These are phyloP conservation scores for Ramaria rubella DNA, from an alignment of 768 basidiomycete species.

Conservation along the genomic window DNA sequence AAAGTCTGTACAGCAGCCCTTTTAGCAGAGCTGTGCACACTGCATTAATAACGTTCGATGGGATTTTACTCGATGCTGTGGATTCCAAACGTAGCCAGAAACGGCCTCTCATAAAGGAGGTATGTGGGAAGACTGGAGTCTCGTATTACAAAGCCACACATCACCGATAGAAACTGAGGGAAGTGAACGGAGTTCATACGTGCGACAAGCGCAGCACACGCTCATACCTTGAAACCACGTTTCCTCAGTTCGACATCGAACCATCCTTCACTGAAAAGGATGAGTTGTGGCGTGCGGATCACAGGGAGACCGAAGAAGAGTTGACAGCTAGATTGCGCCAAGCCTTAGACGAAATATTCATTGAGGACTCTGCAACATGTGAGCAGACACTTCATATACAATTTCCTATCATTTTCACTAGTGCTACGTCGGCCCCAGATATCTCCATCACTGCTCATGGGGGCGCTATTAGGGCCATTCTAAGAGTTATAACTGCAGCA, in stretches of 20 bases:
- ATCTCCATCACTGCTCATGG: slow-evolving; percentile 64
- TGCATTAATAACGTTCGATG: slow-evolving; percentile 44
- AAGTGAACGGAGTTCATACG: slow-evolving; percentile 61
- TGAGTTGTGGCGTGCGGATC: slow-evolving; percentile 46
- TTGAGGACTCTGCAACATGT: slow-evolving; percentile 40
- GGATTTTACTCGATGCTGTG: slow-evolving; percentile 19
- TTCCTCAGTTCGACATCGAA: slow-evolving; percentile 51
- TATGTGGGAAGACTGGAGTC: slow-evolving; percentile 16
- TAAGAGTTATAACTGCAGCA: slow-evolving; percentile 41
- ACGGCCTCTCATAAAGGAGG: slow-evolving; percentile 45
- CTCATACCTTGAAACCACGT: slow-evolving; percentile 41
- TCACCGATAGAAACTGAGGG: slow-evolving; percentile 71
- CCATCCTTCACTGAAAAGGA: slow-evolving; percentile 56
- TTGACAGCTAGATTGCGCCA: slow-evolving; percentile 40
- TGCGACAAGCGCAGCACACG: slow-evolving; percentile 56
- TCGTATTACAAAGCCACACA: not conserved
- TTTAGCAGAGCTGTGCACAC: slow-evolving; percentile 58
- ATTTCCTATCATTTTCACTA: slow-evolving; percentile 4
- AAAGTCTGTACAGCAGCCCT: slow-evolving; percentile 55
- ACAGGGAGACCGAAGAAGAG: slow-evolving; percentile 46
- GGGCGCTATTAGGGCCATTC: slow-evolving; percentile 52
- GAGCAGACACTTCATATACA: slow-evolving; percentile 18
- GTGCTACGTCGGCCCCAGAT: slow-evolving; percentile 40
- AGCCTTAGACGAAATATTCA: slow-evolving; percentile 53
- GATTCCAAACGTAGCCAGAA: slow-evolving; percentile 22